Conservation (phyloP, 306 rosid genomes). For the Gillenia trifoliata region DNA sequence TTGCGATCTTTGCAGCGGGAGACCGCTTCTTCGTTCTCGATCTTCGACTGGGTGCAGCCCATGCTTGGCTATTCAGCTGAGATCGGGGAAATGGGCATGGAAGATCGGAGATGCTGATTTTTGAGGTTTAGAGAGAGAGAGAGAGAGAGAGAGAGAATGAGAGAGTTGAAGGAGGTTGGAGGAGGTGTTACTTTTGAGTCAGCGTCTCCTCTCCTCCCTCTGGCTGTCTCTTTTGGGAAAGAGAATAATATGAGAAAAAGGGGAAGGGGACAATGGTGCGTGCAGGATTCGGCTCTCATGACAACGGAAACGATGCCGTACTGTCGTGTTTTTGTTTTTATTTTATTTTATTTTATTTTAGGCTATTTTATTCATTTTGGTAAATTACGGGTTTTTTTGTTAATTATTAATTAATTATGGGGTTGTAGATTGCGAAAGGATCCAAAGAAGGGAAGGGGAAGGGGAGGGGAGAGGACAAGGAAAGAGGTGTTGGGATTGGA, state of each 20-base stretch:
- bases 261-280: neutral
- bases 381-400: too few relatives aligned
- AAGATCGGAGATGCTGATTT: neutral
- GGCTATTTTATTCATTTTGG: neutral
- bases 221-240: neutral
- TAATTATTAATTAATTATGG: too few relatives aligned
- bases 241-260: neutral
- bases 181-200: neutral
- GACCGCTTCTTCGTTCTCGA: conserved; percentile 94
- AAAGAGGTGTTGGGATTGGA: neutral
- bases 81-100: conserved; percentile 8
- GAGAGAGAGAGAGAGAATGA: neutral
- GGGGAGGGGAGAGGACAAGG: neutral
- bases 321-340: neutral
- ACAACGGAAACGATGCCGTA: neutral
- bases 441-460: too few relatives aligned
- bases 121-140: conserved; percentile 10
- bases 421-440: too few relatives aligned
- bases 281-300: neutral
- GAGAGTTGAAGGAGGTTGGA: neutral
- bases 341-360: neutral
- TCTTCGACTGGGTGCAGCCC: conserved; percentile 93
- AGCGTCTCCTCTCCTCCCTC: neutral
- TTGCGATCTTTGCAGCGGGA: conserved; percentile 83
- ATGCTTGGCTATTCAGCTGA: conserved; percentile 15